These are phyloP conservation scores for Reticulomyxa filosa DNA, from an alignment of 78 protist species.

Conservation along the genomic window DNA sequence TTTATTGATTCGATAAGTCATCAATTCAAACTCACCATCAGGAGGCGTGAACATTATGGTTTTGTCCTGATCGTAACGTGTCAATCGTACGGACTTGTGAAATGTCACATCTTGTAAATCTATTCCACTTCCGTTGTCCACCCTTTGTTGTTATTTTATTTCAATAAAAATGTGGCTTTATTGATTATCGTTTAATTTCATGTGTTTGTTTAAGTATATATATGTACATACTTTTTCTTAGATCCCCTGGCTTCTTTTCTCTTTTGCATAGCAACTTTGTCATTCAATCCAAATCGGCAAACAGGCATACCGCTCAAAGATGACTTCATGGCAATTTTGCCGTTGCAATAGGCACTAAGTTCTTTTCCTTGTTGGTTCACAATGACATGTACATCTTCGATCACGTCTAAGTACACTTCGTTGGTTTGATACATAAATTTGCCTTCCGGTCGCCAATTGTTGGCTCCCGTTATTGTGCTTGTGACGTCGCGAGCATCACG, in stretches of 20 bases:
- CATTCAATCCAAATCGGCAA: conserved; percentile 86
- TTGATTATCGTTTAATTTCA: too few relatives aligned
- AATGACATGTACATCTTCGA: conserved; percentile 34
- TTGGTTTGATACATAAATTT: conserved; percentile 51
- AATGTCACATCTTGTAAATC: conserved; percentile 73
- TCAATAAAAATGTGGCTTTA: too few relatives aligned
- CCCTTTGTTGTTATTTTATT: background rate
- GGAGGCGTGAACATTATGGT: conserved; percentile 85
- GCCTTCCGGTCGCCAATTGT: conserved; percentile 65
- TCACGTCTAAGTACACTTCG: conserved; percentile 67
- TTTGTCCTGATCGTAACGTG: conserved; percentile 60
- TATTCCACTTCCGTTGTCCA: background rate
- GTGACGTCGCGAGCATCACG: conserved; percentile 40
- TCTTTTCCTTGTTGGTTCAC: background rate
- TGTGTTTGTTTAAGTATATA: too few relatives aligned
- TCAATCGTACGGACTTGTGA: conserved; percentile 83
- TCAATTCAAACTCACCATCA: conserved; percentile 90
- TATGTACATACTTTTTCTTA: too few relatives aligned
- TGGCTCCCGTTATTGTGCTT: conserved; percentile 67
- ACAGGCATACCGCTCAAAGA: conserved; percentile 93
- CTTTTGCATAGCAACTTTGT: conserved; percentile 45
- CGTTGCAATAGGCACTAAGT: conserved; percentile 69
- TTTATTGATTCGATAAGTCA: conserved; percentile 73
- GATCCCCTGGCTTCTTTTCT: too few relatives aligned
- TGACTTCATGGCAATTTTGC: conserved; percentile 59